phyloP scores from a whole-genome alignment of 106 monocot species.

The Allium fistulosum region DNA sequence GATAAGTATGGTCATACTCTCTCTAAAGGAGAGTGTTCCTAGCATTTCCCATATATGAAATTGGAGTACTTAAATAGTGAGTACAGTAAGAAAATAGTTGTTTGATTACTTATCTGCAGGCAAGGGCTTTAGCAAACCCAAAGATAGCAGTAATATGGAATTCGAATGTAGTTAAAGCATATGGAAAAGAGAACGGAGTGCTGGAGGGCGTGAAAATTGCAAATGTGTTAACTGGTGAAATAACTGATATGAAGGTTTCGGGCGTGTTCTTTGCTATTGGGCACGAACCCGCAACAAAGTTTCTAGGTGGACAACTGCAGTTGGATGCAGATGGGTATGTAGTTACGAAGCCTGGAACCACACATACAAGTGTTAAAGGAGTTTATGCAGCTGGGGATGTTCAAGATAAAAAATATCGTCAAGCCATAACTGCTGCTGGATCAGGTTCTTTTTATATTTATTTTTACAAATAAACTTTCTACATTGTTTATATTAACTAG shows the following conservation, averaged over 20 bases:
- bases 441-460: conserved; percentile 36
- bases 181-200: conserved; percentile 35
- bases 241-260: conserved; percentile 50
- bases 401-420: conserved; percentile 96
- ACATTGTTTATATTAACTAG: no score
- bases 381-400: conserved; percentile 97
- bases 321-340: conserved; percentile 85
- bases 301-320: conserved; percentile 75
- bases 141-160: conserved; percentile 87
- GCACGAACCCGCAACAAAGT: conserved; percentile 91
- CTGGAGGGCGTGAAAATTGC: conserved; percentile 70
- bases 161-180: conserved; percentile 78
- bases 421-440: conserved; percentile 94
- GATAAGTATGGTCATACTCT: no score
- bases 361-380: conserved; percentile 80
- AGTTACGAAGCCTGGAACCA: conserved; percentile 78
- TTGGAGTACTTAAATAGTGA: no score
- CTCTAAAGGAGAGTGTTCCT: no score
- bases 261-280: conserved; percentile 97
- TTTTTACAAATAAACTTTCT: no score
- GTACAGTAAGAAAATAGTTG: not conserved
- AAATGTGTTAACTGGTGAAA: conserved; percentile 51
- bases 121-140: conserved; percentile 64
- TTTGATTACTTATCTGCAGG: conserved; percentile 30
- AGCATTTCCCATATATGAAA: no score